Conservation (phyloP, 2,329 filamentous ascomycete genomes). For the Xylaria sp. region DNA sequence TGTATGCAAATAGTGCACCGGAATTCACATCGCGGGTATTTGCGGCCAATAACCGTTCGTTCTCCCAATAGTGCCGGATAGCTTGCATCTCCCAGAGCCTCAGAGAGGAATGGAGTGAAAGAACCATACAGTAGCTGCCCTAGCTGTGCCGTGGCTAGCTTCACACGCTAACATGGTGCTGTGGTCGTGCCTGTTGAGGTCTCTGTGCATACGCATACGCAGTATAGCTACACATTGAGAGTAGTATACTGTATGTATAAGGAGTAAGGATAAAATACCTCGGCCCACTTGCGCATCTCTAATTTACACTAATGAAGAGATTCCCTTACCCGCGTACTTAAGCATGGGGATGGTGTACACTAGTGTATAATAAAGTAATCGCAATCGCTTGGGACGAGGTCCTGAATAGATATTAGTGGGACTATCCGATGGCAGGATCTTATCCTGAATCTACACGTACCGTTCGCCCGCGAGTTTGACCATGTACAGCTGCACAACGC, state of each 20-base stretch:
- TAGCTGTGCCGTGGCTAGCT: constrained; percentile 10
- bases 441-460: constrained; percentile 7
- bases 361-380: background rate
- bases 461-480: constrained; percentile 10
- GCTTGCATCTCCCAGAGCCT: constrained; percentile 11
- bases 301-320: constrained; percentile 28
- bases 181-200: background rate
- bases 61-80: constrained; percentile 5
- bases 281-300: constrained; percentile 21
- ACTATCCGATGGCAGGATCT: constrained; percentile 6
- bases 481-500: constrained; percentile 11
- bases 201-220: background rate
- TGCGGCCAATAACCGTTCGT: constrained; percentile 12
- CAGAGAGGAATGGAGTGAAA: constrained; percentile 9
- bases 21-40: constrained; percentile 11
- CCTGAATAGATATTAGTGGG: constrained; percentile 1
- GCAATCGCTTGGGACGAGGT: constrained; percentile 8
- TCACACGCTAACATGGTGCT: background rate
- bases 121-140: constrained; percentile 28
- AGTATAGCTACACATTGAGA: constrained; percentile 5
- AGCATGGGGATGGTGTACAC: background rate
- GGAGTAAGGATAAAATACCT: constrained; percentile 15
- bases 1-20: constrained; percentile 22
- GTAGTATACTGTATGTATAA: constrained; percentile 8
- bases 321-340: constrained; percentile 5